Percentiles rank a stretch among this genome's conserved stretches.
phyloP scores from a whole-genome alignment of 2,329 filamentous ascomycete genomes.

The Calonectria leucothoes region DNA sequence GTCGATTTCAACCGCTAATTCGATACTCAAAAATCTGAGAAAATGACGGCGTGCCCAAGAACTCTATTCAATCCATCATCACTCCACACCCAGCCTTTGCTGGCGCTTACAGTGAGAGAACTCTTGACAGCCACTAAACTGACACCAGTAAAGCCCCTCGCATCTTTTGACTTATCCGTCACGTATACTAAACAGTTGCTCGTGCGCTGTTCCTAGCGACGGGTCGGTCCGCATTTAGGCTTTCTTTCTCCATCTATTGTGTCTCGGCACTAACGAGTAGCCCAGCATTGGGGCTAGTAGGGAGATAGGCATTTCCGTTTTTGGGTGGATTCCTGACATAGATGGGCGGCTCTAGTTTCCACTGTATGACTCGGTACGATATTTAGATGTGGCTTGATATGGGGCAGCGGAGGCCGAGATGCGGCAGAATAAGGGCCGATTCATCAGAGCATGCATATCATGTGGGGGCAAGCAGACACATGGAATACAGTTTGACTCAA shows the following conservation, averaged over 20 bases:
- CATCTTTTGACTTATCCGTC: neutral
- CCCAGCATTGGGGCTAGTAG: neutral
- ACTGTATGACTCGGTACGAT: neutral
- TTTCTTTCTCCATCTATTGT: neutral
- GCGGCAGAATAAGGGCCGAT: neutral
- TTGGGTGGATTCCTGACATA: neutral
- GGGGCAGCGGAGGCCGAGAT: neutral
- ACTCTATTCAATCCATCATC: neutral
- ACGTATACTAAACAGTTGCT: neutral
- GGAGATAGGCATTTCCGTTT: slow-evolving; percentile 11
- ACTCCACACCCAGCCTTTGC: neutral
- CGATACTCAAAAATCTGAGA: neutral
- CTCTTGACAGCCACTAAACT: neutral
- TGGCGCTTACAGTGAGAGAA: neutral
- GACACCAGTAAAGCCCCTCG: neutral
- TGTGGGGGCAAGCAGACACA: neutral
- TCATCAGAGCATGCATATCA: neutral
- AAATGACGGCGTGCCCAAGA: slow-evolving; percentile 1
- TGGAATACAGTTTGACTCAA: neutral
- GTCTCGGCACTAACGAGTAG: no score
- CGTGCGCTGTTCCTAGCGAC: neutral
- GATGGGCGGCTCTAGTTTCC: neutral
- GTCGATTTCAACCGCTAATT: neutral
- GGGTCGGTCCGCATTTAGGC: slow-evolving; percentile 11
- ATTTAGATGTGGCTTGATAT: neutral